Base-by-base conservation (phyloP, 169 alveolate species). In the Besnoitia besnoiti region DNA sequence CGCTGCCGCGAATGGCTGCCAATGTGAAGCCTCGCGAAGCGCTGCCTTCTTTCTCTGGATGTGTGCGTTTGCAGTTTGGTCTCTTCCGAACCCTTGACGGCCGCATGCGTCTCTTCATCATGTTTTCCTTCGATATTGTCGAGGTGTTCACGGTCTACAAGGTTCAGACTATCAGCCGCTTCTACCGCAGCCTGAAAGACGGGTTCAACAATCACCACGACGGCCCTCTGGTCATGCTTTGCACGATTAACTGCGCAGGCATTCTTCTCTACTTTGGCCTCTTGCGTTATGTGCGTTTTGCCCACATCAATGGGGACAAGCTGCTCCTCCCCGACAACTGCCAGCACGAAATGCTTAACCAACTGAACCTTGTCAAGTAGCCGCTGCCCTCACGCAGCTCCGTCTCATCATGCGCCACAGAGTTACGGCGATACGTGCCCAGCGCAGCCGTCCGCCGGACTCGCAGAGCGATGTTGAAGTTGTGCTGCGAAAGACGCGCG, bases 221-320 rank as follows among this genome's bases (percentile, higher is more conserved):
- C 73, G 85, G 76, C 44, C 84, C 93, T 21, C 85, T 90, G 61
- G 44, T 90, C 40, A 21, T 77, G 55, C 85, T 90, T 0, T 90
- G 93, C 93, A 79, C 85, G 37, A 46, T 79, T 44, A 90, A 90
- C 90, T 90, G 93, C 37, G 90, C 90, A 42, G 93, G 85, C 37
- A 77, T 51, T 51, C 39, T 90, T 73, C 77, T 90, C 77, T 51
- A 90, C 85, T 90, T 90, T 75, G 93, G 82, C 39, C 85, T 90
- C 89, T 76, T 90, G 5, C 93, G 93, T 16, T 90, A 90, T 59
- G 77, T 90, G 40, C 93, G 93, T 1, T 90, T 90, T 51, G 93
- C 93, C 51, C 49, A 85, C 84, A 90, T 90, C 50, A 62, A 77
- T 35, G 93, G 93, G 0, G 90, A 90, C 90, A 90, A 90, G 62